A percentile compares a stretch with the other conserved stretches of the same genome.
phyloP scores from a whole-genome alignment of 1,284 basidiomycete species.

The Termitomyces sp. region DNA sequence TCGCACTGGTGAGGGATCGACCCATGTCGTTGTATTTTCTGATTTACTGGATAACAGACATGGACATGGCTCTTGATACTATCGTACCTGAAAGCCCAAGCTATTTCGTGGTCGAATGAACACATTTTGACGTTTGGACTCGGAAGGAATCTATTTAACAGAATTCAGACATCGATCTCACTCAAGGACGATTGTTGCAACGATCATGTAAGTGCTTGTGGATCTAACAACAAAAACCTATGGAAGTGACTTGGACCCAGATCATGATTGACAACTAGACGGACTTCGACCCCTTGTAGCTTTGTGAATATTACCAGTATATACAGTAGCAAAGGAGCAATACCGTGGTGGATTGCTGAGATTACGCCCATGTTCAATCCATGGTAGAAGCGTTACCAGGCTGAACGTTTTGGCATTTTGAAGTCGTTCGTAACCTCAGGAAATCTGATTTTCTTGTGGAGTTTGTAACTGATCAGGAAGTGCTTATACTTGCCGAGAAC shows the following conservation, averaged over 20 bases:
- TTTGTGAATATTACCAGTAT: not conserved
- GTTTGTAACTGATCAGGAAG: no score
- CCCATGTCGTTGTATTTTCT: not conserved
- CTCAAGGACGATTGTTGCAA: conserved; percentile 72
- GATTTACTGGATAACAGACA: conserved; percentile 41
- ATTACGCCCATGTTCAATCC: not conserved
- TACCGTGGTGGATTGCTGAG: not conserved
- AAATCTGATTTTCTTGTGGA: no score
- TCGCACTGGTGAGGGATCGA: conserved; percentile 38
- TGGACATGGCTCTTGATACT: conserved; percentile 82
- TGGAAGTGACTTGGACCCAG: not conserved
- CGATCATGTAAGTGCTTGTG: conserved; percentile 56
- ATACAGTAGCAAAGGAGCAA: not conserved
- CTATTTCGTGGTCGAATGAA: not conserved
- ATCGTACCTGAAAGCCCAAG: conserved; percentile 75
- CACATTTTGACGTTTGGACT: conserved; percentile 1
- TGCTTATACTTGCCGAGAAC: no score
- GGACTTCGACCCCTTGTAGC: not conserved
- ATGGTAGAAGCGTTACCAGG: no score
- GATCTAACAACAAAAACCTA: not conserved
- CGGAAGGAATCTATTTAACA: conserved; percentile 72
- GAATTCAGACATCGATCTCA: conserved; percentile 74
- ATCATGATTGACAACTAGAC: not conserved
- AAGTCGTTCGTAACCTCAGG: no score
- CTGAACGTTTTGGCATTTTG: no score